Percentiles rank a stretch among this genome's conserved stretches.
Conservation (phyloP, 2,329 filamentous ascomycete genomes). For the Phialophora expanda region DNA sequence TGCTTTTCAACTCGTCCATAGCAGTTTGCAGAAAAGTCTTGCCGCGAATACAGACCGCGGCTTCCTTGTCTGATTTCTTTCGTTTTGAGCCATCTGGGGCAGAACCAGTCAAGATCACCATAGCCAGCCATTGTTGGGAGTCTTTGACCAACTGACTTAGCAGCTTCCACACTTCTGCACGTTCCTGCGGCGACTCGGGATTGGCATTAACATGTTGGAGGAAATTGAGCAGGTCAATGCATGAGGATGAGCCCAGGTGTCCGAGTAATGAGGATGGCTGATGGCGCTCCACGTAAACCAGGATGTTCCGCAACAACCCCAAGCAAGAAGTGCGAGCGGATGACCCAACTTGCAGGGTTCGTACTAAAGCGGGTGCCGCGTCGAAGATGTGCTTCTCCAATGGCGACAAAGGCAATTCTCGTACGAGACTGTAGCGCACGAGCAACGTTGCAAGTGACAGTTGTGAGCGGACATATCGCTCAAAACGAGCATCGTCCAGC, state of each 20-base stretch:
- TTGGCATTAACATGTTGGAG: conserved; percentile 76
- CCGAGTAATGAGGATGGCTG: conserved; percentile 65
- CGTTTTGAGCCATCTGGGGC: conserved; percentile 72
- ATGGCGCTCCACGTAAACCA: conserved; percentile 28
- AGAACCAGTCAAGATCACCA: conserved; percentile 86
- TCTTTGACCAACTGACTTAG: conserved; percentile 85
- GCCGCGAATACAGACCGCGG: conserved; percentile 49
- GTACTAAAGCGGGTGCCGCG: conserved; percentile 54
- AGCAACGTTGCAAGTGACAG: conserved; percentile 71
- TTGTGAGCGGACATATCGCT: conserved; percentile 67
- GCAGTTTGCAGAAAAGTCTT: conserved; percentile 77
- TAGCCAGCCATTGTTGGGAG: conserved; percentile 94
- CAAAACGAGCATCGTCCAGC: conserved; percentile 56
- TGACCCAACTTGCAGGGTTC: conserved; percentile 24
- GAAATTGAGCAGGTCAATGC: conserved; percentile 81
- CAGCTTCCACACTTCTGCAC: conserved; percentile 76
- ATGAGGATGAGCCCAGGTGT: conserved; percentile 79
- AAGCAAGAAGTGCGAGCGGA: conserved; percentile 19
- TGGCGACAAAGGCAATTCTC: conserved; percentile 66
- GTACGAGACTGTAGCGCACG: conserved; percentile 70
- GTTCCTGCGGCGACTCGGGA: conserved; percentile 22
- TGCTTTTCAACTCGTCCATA: conserved; percentile 69
- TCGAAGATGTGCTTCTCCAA: conserved; percentile 83
- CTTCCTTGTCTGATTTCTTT: conserved; percentile 59
- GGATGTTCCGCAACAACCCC: conserved; percentile 19